phyloP scores from a whole-genome alignment of 768 basidiomycete genomes.

The Hericium coralloides region DNA sequence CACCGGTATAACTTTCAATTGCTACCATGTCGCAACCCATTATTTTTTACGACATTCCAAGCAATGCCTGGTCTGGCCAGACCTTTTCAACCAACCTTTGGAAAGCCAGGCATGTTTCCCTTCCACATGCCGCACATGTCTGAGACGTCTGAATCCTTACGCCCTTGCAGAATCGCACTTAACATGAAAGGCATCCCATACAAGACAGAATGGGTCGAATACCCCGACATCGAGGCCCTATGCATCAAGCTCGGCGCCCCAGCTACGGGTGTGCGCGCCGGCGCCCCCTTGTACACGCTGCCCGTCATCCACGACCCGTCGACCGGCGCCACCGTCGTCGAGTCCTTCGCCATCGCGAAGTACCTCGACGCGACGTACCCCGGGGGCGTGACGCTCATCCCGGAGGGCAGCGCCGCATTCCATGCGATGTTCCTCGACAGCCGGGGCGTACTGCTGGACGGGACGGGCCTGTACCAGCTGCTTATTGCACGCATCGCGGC shows the following conservation, averaged over 20 bases:
- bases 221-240: conserved; percentile 32
- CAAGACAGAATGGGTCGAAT: no score
- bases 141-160: background rate
- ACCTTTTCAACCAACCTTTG: conserved; percentile 28
- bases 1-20: no score
- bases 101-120: no score
- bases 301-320: background rate
- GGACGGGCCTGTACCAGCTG: background rate
- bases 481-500: background rate
- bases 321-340: background rate
- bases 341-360: background rate
- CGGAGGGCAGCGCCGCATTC: background rate
- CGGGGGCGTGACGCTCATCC: background rate
- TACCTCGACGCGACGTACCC: no score
- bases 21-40: no score
- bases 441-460: background rate
- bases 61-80: conserved; percentile 13
- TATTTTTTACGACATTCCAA: no score
- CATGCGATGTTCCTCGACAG: background rate
- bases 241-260: background rate
- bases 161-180: conserved; percentile 22
- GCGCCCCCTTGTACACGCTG: background rate
- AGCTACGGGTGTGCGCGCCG: background rate
- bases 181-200: conserved; percentile 29
- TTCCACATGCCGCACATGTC: conserved; percentile 11